phyloP scores from a whole-genome alignment of 768 basidiomycete species.

The Dentipellis fragilis region DNA sequence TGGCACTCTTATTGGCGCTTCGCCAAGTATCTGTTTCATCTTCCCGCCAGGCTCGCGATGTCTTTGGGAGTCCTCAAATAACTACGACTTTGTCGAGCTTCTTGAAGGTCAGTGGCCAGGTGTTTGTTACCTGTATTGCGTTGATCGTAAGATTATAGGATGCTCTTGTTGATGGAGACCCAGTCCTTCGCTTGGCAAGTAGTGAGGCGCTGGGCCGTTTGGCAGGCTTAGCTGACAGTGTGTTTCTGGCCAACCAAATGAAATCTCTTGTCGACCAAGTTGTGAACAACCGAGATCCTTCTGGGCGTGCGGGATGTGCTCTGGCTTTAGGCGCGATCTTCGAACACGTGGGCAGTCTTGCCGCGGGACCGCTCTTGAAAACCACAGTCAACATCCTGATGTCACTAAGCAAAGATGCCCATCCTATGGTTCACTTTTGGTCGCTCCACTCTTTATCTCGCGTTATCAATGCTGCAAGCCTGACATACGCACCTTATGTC shows the following conservation, averaged over 20 bases:
- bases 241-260: conserved; percentile 77
- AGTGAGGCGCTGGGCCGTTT: conserved; percentile 88
- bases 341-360: conserved; percentile 85
- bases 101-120: conserved; percentile 53
- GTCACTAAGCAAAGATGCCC: conserved; percentile 92
- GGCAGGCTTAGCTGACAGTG: conserved; percentile 72
- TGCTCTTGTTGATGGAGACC: conserved; percentile 71
- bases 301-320: conserved; percentile 88
- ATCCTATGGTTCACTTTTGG: conserved; percentile 94
- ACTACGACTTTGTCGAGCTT: conserved; percentile 55
- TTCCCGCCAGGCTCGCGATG: conserved; percentile 52
- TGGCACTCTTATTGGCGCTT: conserved; percentile 65
- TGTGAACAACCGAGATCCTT: conserved; percentile 88
- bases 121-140: not conserved
- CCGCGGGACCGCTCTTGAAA: conserved; percentile 88
- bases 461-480: conserved; percentile 85
- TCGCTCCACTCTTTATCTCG: conserved; percentile 75
- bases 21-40: conserved; percentile 42
- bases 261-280: conserved; percentile 90
- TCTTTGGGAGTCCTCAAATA: conserved; percentile 56
- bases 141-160: conserved; percentile 36
- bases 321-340: conserved; percentile 90
- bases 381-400: conserved; percentile 92
- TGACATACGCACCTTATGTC: conserved; percentile 86
- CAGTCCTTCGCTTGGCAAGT: conserved; percentile 62